Evolutionary conservation across 495 filamentous ascomycete genomes (phyloP), one percentile per base, ranked within the genome.

Genomic region (Penicillium lagena): DNA sequence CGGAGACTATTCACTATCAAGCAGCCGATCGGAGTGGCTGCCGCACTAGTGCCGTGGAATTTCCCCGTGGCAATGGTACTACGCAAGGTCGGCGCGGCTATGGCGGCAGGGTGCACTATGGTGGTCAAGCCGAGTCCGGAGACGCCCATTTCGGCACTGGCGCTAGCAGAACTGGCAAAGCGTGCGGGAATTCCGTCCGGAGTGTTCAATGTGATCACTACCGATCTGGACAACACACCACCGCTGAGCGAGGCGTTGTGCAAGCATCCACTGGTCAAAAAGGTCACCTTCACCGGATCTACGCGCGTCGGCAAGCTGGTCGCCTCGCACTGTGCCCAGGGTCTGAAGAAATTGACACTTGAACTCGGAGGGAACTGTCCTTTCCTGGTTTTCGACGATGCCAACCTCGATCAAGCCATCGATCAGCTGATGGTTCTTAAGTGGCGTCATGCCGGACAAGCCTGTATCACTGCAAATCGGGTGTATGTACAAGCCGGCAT

Each of bases 321-420:
- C 13, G 81, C 81, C 29, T 64, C 67, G 6, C 72, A 79, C 51
- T 79, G 78, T 35, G 68, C 81, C 0, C 70, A 76, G 14, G 79
- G 81, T 1, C 62, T 87, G 40, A 87, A 86, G 67, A 89, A 87
- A 50, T 58, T 85, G 9, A 83, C 80, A 2, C 77, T 87, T 29
- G 85, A 89, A 61, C 72, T 89, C 17, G 85, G 85, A 28, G 85
- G 85, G 5, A 87, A 89, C 59, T 85, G 83, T 36, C 85, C 84
- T 1, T 86, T 86, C 62, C 68, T 87, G 35, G 76, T 87, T 7
- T 87, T 89, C 52, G 79, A 86, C 39, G 85, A 89, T 57, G 83
- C 84, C 13, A 79, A 86, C 42, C 63, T 87, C 12, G 75, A 85
- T 12, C 68, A 77, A 40, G 81, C 83, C 4, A 63, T 81, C 8